Evolutionary conservation across 805 yeast genomes (phyloP), one percentile per base, ranked within the genome.

Genomic region (Kodamaea kaohsiungensis): DNA sequence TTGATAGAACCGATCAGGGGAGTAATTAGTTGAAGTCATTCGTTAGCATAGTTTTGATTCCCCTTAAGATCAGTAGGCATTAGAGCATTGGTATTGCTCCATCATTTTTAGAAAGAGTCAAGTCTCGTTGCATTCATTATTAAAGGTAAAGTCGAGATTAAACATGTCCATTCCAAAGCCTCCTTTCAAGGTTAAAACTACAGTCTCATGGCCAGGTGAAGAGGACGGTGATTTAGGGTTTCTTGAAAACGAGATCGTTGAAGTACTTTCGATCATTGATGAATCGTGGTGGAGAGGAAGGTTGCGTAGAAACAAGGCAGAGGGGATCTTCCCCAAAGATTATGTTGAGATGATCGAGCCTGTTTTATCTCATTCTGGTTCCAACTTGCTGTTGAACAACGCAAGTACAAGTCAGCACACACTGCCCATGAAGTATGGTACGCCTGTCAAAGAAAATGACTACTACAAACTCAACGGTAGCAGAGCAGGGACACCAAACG

Each of bases 161-260:
- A 40, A 2, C 13, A 40, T 40, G 45, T 40, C 45, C 45, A 40
- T 19, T 2, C 45, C 45, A n/a, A 40, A 73, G 27, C 74, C 81
- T 15, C 96, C 96, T 3, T 89, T 89, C 69, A 79, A 79, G 65
- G 96, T 87, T 33, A 83, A 82, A 65, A 95, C 99, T 8, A 81
- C 82, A 40, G 93, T 89, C 66, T 90, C 97, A 19, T 92, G 97
- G 97, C 86, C 97, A 17, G 98, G 97, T 13, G 91, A 91, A 64
- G 84, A 88, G 63, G 89, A 86, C 53, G 88, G 89, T 46, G 98
- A 95, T 65, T 77, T 95, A 43, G 98, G 98, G 0, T 95, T 95
- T 67, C 80, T 92, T 17, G 98, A 95, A 71, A 96, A 96, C 49
- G 98, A 95, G 65, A 75, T 89, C 49, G 89, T 95, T 61, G 96